These are phyloP conservation scores for Alloteropsis semialata DNA, from an alignment of 176 grass and related monocot species.

Conservation along the genomic window DNA sequence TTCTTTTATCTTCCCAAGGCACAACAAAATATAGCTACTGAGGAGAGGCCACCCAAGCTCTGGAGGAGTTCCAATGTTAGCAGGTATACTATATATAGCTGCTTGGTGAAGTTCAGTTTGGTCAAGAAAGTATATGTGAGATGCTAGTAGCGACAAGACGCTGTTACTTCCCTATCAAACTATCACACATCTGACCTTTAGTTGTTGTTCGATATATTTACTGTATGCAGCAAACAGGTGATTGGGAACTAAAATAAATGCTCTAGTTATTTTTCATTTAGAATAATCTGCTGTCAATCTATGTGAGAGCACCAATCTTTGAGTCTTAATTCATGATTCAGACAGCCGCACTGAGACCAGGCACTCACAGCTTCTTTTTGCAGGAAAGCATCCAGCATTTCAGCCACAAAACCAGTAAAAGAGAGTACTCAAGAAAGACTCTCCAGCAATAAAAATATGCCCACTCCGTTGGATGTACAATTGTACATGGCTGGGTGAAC, in stretches of 20 bases:
- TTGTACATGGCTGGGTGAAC: background rate
- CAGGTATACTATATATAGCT: background rate
- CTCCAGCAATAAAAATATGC: background rate
- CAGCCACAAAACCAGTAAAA: background rate
- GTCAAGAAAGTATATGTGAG: background rate
- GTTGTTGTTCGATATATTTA: background rate
- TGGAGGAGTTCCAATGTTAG: background rate
- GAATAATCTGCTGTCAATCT: background rate
- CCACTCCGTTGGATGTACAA: background rate
- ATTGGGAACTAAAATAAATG: background rate
- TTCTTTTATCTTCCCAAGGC: constrained; percentile 26
- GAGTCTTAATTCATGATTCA: background rate
- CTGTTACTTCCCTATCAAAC: background rate
- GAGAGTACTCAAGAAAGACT: background rate
- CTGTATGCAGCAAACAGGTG: background rate
- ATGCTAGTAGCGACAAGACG: background rate
- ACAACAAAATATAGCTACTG: background rate
- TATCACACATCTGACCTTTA: background rate
- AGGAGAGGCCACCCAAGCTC: background rate
- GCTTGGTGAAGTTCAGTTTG: background rate
- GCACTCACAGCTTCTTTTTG: background rate
- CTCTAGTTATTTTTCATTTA: background rate
- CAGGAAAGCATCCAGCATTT: constrained; percentile 7
- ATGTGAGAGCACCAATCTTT: background rate
- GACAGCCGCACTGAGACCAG: background rate